Evolutionary conservation across 495 filamentous ascomycete species (phyloP).

Genomic region (Aspergillus baeticus): DNA sequence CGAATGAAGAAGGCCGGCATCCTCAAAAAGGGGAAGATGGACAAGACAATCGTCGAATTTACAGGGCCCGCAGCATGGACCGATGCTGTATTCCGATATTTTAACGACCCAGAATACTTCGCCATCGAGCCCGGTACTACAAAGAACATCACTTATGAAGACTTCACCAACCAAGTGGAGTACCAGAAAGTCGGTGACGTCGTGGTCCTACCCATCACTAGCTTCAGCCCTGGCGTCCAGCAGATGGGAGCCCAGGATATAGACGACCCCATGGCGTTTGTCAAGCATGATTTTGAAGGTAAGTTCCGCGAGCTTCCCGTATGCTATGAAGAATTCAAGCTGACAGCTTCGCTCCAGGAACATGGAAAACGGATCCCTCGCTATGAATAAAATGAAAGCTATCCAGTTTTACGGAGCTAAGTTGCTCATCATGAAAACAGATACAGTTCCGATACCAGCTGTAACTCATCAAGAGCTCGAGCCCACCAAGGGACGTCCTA

Average conservation of each 20-base stretch:
- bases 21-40: constrained; percentile 62
- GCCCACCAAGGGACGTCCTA: no score
- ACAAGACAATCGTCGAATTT: constrained; percentile 88
- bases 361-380: constrained; percentile 70
- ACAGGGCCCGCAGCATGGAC: constrained; percentile 96
- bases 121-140: constrained; percentile 65
- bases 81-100: constrained; percentile 84
- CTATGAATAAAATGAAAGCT: constrained; percentile 25
- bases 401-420: no score
- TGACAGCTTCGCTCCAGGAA: constrained; percentile 51
- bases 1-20: constrained; percentile 68
- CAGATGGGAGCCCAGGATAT: constrained; percentile 91
- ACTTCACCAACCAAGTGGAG: constrained; percentile 83
- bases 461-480: no score
- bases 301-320: constrained; percentile 18
- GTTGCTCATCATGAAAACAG: no score
- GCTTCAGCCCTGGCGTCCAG: constrained; percentile 91
- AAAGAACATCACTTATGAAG: constrained; percentile 76
- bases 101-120: constrained; percentile 91
- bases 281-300: constrained; percentile 98
- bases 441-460: no score
- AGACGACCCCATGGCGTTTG: constrained; percentile 96
- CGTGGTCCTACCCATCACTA: constrained; percentile 92
- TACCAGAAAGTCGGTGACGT: constrained; percentile 90
- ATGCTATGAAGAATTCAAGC: not conserved